Evolutionary conservation across 441 rosid genomes (phyloP).

Genomic region (Erysimum pusillum): DNA sequence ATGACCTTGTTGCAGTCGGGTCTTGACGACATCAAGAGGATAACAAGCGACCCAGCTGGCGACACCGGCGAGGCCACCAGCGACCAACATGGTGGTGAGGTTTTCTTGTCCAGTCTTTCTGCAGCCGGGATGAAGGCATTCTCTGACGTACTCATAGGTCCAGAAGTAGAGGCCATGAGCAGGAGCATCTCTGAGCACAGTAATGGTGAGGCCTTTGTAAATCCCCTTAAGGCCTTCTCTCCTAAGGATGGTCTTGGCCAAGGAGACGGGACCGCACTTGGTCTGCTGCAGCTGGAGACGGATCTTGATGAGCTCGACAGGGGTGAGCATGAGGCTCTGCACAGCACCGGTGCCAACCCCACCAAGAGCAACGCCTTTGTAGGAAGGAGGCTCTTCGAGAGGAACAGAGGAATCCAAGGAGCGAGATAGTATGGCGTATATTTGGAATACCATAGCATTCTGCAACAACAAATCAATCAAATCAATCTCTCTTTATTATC

Average conservation of each 20-base stretch:
- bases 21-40: constrained; percentile 89
- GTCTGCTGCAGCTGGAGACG: constrained; percentile 78
- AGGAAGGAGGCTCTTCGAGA: constrained; percentile 77
- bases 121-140: constrained; percentile 92
- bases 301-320: constrained; percentile 90
- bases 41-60: constrained; percentile 94
- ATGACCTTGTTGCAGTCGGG: constrained; percentile 68
- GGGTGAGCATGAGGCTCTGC: constrained; percentile 79
- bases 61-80: constrained; percentile 96
- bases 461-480: constrained; percentile 47
- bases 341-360: constrained; percentile 91
- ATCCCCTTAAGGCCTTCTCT: constrained; percentile 72
- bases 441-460: constrained; percentile 98
- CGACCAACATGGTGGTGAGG: constrained; percentile 76
- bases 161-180: constrained; percentile 91
- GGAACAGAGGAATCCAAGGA: constrained; percentile 65
- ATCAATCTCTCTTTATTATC: no score
- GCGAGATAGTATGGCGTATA: constrained; percentile 83
- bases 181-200: constrained; percentile 90
- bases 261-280: constrained; percentile 63
- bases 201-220: constrained; percentile 79
- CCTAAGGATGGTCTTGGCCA: constrained; percentile 71
- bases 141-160: constrained; percentile 87
- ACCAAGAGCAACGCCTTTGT: constrained; percentile 82
- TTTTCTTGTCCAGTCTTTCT: constrained; percentile 77